Percentiles rank a stretch among this genome's conserved stretches.
phyloP scores from a whole-genome alignment of 768 basidiomycete species.

The Mycena albidolilacea region DNA sequence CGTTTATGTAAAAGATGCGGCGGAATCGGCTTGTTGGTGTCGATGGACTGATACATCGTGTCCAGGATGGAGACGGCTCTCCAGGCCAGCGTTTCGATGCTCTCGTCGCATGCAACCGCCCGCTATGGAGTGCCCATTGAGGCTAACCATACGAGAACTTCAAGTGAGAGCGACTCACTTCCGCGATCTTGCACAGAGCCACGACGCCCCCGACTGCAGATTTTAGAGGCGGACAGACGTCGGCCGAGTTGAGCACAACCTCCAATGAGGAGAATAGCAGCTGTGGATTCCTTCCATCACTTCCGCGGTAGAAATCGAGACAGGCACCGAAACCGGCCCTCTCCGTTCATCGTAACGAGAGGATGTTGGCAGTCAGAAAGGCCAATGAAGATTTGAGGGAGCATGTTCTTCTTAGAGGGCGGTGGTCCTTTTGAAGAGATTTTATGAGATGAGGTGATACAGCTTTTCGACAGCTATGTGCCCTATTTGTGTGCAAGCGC shows the following conservation, averaged over 20 bases:
- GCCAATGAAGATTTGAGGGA: too few species aligned
- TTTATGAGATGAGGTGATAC: too few species aligned
- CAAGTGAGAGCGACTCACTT: slow-evolving; percentile 1
- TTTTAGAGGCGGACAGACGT: slow-evolving; percentile 17
- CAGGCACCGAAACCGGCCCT: too few species aligned
- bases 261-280: background rate
- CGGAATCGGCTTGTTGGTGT: background rate
- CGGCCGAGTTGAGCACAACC: slow-evolving; percentile 3
- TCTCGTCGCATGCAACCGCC: slow-evolving; percentile 8
- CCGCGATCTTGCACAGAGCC: slow-evolving; percentile 13
- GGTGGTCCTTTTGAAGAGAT: too few species aligned
- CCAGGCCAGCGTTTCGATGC: slow-evolving; percentile 8
- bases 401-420: too few species aligned
- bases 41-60: slow-evolving; percentile 6
- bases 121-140: background rate
- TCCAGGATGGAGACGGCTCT: slow-evolving; percentile 14
- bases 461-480: too few species aligned
- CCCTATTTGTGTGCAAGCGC: too few species aligned
- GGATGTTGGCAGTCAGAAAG: too few species aligned
- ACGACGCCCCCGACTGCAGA: slow-evolving; percentile 11
- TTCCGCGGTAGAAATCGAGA: background rate
- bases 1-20: background rate
- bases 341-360: too few species aligned
- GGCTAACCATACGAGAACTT: background rate
- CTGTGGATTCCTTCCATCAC: background rate